phyloP scores from a whole-genome alignment of 768 basidiomycete species.

The Suillus sp. region DNA sequence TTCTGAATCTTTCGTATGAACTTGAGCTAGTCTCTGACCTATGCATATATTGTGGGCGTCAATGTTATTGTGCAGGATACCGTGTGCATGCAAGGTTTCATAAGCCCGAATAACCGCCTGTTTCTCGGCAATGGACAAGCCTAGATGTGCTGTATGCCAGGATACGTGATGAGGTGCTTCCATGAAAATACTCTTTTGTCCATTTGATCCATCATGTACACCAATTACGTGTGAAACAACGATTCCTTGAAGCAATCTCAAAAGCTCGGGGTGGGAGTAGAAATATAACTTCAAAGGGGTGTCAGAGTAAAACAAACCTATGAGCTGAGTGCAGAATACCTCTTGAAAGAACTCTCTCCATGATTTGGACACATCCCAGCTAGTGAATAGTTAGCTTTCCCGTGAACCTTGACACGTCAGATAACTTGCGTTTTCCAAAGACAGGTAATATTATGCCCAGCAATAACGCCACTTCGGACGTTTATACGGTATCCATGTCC shows the following conservation, averaged over 20 bases:
- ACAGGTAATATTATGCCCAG: slow-evolving; percentile 17
- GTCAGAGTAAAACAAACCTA: neutral
- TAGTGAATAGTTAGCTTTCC: slow-evolving; percentile 1
- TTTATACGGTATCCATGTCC: neutral
- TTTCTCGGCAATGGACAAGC: slow-evolving; percentile 16
- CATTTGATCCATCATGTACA: slow-evolving; percentile 13
- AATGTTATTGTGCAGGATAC: slow-evolving; percentile 25
- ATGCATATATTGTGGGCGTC: slow-evolving; percentile 23
- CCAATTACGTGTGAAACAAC: slow-evolving; percentile 21
- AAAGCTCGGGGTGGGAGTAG: slow-evolving; percentile 19
- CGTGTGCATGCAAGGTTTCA: slow-evolving; percentile 21
- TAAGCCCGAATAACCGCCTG: slow-evolving; percentile 22
- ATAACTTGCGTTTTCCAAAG: slow-evolving; percentile 18
- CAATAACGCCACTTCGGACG: slow-evolving; percentile 9
- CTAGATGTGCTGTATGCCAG: slow-evolving; percentile 22
- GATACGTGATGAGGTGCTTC: slow-evolving; percentile 22
- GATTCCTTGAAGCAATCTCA: slow-evolving; percentile 27
- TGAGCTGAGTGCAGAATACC: slow-evolving; percentile 6
- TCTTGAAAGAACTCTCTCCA: slow-evolving; percentile 15
- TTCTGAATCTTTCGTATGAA: neutral
- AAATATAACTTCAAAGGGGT: slow-evolving; percentile 18
- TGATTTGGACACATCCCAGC: slow-evolving; percentile 10
- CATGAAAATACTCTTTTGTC: slow-evolving; percentile 20
- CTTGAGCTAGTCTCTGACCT: slow-evolving; percentile 14
- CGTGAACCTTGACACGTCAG: neutral